Conservation (phyloP, 176 grass and related monocot genomes). For the Bolboschoenus planiculmis region DNA sequence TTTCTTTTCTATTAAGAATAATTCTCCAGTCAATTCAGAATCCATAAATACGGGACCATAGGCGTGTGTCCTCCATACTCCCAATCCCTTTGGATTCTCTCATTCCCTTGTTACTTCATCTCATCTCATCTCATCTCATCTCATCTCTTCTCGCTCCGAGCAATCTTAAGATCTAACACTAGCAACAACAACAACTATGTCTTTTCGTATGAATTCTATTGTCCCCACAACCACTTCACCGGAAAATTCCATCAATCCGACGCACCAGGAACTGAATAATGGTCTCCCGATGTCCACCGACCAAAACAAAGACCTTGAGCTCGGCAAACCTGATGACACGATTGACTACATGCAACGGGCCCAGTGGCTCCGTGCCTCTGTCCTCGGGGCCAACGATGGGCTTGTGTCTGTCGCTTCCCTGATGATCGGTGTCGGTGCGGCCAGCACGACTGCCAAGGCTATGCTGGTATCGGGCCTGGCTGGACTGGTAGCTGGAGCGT, state of each 20-base stretch:
- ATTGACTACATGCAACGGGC: conserved; percentile 73
- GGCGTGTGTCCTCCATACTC: conserved; percentile 69
- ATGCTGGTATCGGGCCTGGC: conserved; percentile 78
- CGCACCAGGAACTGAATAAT: neutral
- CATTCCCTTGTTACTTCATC: neutral
- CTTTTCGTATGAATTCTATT: conserved; percentile 29
- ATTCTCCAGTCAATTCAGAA: neutral
- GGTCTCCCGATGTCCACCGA: neutral
- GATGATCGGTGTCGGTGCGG: conserved; percentile 83
- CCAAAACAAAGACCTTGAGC: neutral
- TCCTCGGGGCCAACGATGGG: conserved; percentile 92
- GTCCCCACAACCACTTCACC: conserved; percentile 24
- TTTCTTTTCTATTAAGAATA: neutral
- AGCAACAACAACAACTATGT: conserved; percentile 28
- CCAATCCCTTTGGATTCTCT: neutral
- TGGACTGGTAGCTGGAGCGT: conserved; percentile 79
- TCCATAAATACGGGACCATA: conserved; percentile 31
- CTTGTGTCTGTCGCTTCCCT: conserved; percentile 89
- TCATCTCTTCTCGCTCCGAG: neutral
- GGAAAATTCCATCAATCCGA: neutral
- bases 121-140: neutral
- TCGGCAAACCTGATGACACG: neutral
- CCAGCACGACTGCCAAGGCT: conserved; percentile 29
- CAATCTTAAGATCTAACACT: neutral
- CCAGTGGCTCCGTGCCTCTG: conserved; percentile 90